A percentile compares a stretch with the other conserved stretches of the same genome.
These are phyloP conservation scores for Corymbia citriodora DNA, from an alignment of 441 rosid genomes.

Conservation along the genomic window DNA sequence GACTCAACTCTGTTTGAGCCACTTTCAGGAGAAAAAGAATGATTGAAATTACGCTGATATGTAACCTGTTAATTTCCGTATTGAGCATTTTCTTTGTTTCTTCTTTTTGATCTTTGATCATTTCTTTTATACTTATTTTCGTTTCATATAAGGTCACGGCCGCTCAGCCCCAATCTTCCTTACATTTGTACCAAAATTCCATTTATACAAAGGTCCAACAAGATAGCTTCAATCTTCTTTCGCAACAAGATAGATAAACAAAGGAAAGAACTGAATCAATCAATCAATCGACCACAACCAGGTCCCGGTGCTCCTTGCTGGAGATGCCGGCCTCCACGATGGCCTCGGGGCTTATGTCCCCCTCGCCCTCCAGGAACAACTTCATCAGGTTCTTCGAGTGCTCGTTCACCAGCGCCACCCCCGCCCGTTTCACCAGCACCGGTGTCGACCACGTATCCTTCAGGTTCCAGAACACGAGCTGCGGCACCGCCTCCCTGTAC, in stretches of 20 bases:
- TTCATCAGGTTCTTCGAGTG: constrained; percentile 45
- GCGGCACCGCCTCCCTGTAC: constrained; percentile 13
- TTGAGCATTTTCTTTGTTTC: fast-evolving
- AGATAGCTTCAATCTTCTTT: background rate
- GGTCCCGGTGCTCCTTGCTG: constrained; percentile 33
- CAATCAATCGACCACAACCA: constrained; percentile 18
- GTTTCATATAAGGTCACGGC: background rate
- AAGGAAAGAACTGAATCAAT: background rate
- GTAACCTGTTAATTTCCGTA: background rate
- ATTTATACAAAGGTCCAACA: background rate
- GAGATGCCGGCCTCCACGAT: constrained; percentile 32
- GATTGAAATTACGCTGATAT: no score
- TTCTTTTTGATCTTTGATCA: background rate
- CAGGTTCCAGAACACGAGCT: constrained; percentile 45
- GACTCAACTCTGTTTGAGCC: no score
- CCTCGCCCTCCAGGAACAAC: constrained; percentile 41
- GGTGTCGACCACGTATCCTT: constrained; percentile 32
- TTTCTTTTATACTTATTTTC: background rate
- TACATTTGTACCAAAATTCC: background rate
- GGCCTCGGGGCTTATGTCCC: constrained; percentile 29
- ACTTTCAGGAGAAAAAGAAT: no score
- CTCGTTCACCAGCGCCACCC: constrained; percentile 46
- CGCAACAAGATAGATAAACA: background rate
- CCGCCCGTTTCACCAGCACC: constrained; percentile 20
- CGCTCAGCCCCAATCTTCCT: background rate